A percentile compares a stretch with the other conserved stretches of the same genome.
Evolutionary conservation across 2,329 filamentous ascomycete genomes (phyloP).

Genomic region (Neoarthrinium moseri): DNA sequence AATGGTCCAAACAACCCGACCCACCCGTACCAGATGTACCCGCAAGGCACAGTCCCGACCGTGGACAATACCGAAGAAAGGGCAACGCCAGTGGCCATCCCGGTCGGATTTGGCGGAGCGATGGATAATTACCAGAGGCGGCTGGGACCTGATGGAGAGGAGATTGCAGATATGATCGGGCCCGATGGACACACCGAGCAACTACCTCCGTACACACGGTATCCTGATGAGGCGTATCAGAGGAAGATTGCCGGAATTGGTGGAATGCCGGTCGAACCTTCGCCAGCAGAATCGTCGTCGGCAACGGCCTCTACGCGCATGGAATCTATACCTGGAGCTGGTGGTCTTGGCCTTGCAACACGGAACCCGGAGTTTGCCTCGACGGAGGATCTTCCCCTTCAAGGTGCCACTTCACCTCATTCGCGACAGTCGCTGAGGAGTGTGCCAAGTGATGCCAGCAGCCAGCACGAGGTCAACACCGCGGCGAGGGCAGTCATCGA

Average conservation of each 20-base stretch:
- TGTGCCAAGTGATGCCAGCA: slow-evolving; percentile 47
- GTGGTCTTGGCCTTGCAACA: slow-evolving; percentile 60
- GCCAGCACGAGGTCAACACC: slow-evolving; percentile 54
- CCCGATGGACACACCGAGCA: slow-evolving; percentile 88
- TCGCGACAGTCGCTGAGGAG: slow-evolving; percentile 54
- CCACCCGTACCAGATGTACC: slow-evolving; percentile 85
- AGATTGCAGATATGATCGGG: slow-evolving; percentile 82
- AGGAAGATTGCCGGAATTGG: slow-evolving; percentile 47
- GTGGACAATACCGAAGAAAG: slow-evolving; percentile 41
- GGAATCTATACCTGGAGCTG: slow-evolving; percentile 50
- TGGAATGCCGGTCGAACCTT: slow-evolving; percentile 13
- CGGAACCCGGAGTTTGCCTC: slow-evolving; percentile 63
- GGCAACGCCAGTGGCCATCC: slow-evolving; percentile 45
- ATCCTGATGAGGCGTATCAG: slow-evolving; percentile 70
- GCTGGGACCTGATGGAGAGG: slow-evolving; percentile 78
- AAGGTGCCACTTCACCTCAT: slow-evolving; percentile 36
- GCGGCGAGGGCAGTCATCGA: slow-evolving; percentile 44
- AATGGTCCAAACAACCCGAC: slow-evolving; percentile 65
- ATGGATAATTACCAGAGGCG: slow-evolving; percentile 68
- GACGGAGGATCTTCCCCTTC: slow-evolving; percentile 45
- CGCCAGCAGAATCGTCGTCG: slow-evolving; percentile 1
- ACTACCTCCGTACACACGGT: slow-evolving; percentile 86
- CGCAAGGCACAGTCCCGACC: slow-evolving; percentile 68
- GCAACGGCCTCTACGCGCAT: slow-evolving; percentile 13
- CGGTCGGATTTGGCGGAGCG: slow-evolving; percentile 72